A percentile compares a stretch with the other conserved stretches of the same genome.
Conservation (phyloP, 2,329 filamentous ascomycete genomes). For the Aspergillus proliferans region DNA sequence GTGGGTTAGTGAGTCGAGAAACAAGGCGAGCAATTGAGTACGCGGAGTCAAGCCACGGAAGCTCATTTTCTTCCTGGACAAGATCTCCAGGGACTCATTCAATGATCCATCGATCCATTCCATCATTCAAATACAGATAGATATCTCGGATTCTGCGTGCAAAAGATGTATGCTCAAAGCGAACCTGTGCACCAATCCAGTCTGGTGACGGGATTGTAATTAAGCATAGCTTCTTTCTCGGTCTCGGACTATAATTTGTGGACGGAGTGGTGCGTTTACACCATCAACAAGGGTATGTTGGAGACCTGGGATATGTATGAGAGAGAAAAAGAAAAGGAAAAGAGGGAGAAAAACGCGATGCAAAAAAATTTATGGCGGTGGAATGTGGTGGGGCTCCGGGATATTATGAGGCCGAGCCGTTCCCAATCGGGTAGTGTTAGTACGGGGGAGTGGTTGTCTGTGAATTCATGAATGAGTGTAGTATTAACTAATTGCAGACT, state of each 20-base stretch:
- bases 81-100: neutral
- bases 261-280: constrained; percentile 24
- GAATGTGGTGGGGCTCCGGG: neutral
- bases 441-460: neutral
- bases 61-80: neutral
- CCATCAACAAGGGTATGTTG: constrained; percentile 42
- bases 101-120: too few species aligned
- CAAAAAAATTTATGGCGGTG: constrained; percentile 13
- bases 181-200: constrained; percentile 35
- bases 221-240: constrained; percentile 36
- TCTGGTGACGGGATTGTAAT: constrained; percentile 38
- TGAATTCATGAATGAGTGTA: neutral
- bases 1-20: neutral
- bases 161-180: constrained; percentile 39
- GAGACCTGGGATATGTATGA: constrained; percentile 35
- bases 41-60: neutral
- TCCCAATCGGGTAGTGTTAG: neutral
- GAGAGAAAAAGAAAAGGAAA: constrained; percentile 14
- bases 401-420: neutral
- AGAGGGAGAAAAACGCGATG: constrained; percentile 9
- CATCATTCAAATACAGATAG: too few species aligned
- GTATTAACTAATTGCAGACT: neutral
- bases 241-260: constrained; percentile 40
- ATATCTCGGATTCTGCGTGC: neutral
- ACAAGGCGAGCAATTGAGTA: neutral